phyloP scores from a whole-genome alignment of 148 eudicot species.

The Diospyros kaki region DNA sequence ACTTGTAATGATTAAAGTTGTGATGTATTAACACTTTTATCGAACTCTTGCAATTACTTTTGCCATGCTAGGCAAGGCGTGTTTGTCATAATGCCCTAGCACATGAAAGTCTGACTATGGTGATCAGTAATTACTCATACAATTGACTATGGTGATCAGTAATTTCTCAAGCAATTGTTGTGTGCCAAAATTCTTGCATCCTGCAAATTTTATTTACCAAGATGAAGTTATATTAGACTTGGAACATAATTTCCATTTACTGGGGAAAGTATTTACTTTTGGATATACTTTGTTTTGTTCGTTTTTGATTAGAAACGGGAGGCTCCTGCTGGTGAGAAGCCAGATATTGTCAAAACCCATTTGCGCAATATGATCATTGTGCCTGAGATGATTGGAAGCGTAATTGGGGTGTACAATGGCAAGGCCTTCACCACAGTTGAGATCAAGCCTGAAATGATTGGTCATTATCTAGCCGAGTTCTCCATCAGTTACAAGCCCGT shows the following conservation, averaged over 20 bases:
- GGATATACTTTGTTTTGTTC: background rate
- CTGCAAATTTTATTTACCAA: background rate
- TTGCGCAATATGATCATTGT: conserved; percentile 60
- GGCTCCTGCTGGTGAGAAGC: conserved; percentile 73
- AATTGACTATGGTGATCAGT: no score
- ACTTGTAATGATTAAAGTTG: no score
- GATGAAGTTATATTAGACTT: background rate
- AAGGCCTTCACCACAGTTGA: conserved; percentile 54
- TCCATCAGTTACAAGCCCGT: conserved; percentile 68
- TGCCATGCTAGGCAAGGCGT: no score
- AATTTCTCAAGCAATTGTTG: no score
- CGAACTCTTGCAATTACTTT: no score
- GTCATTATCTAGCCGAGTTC: conserved; percentile 58
- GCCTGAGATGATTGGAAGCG: conserved; percentile 67
- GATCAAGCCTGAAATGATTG: conserved; percentile 70
- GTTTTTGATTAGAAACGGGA: conserved; percentile 39
- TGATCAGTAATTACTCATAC: no score
- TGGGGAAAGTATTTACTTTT: background rate
- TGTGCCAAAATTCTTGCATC: background rate
- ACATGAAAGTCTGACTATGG: no score
- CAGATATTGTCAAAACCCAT: conserved; percentile 56
- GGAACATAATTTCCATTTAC: background rate
- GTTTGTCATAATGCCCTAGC: no score
- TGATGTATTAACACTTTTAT: no score
- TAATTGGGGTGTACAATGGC: conserved; percentile 60